Evolutionary conservation across 805 yeast species (phyloP), one percentile per base, ranked within the genome.

Genomic region (Torulaspora delbrueckii): DNA sequence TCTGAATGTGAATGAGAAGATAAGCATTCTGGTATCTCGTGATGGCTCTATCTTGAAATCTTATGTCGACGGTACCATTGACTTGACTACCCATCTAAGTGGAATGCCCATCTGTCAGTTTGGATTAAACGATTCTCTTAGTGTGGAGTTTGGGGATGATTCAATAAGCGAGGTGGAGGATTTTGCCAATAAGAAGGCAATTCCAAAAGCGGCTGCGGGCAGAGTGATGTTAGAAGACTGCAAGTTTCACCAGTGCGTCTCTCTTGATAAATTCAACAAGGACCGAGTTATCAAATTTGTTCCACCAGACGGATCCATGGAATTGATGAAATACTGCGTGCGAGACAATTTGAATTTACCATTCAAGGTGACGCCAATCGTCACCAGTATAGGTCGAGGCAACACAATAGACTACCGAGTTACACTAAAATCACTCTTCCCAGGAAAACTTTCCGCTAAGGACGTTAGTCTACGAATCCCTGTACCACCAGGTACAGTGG

Each of bases 281-380:
- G 81, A 82, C 22, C 70, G 84, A 33, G 68, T 77, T 19, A 83
- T 89, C 47, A 78, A 75, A 37, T 88, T 89, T 53, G 71, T 81
- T 9, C 96, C 96, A 2, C 96, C 96, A 1, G 96, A 88, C 66
- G 95, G 95, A 0, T 78, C 80, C 42, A 86, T 87, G 60, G 91
- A 87, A 63, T 74, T 89, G 48, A 82, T 89, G 90, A 73, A 78
- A 28, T 89, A 88, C 65, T 71, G 82, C 45, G 74, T 77, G 1
- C 65, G 71, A 1, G 78, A 79, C 36, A 78, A 80, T 52, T 68
- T 85, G 48, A 78, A 77, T 40, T 60, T 86, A 25, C 97, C 97
- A 3, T 85, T 88, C 65, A 71, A 72, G 41, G 74, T 88, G 12
- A 68, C 74, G 4, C 84, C 91, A 1, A 70, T 72, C 25, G 73